Base-by-base conservation (phyloP, 1,139 yeast genomes). In the Debaryomyces sp. region DNA sequence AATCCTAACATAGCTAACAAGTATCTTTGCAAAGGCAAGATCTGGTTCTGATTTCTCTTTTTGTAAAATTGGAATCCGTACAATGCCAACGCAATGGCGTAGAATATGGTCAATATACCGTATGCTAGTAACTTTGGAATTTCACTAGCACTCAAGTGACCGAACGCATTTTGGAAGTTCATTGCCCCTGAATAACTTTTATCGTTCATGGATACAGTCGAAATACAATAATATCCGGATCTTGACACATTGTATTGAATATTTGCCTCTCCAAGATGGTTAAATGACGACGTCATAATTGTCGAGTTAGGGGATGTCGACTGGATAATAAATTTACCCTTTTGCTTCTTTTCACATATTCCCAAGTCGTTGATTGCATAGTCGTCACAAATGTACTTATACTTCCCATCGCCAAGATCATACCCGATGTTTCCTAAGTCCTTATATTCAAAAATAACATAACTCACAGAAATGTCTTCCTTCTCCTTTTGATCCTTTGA, bases 141-240 rank as follows among this genome's bases (percentile, higher is more conserved):
- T 65, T 94, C 96, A 45, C 94, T 77, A 5, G 96, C 99, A 35
- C 96, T 82, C 52, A 94, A 75, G 54, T 89, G 82, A 48, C 99
- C 99, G 68, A 80, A 94, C 2, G 98, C 89, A 68, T 91, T 92
- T 70, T 90, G 95, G 70, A 89, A 94, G 60, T 85, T 84, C 37
- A 87, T 85, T 22, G 71, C 70, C 10, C 94, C 89, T 45, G 75
- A 67, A 66, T 86, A 94, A 40, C 77, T 71, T 32, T 74, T 62
- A 32, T 64, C 64, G 5, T 61, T 58, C 38, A 65, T 62, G 15
- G 84, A 75, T 56, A 74, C 82, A 0, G 96, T 87, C 2, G 91
- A 84, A 26, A 94, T 86, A 73, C 99, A 94, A 71, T 92, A 94
- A 67, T 88, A 94, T 2, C 98, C 98, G 1, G 98, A 89, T 48